Evolutionary conservation across 2,329 filamentous ascomycete species (phyloP).

Genomic region (Cercospora berteroae): DNA sequence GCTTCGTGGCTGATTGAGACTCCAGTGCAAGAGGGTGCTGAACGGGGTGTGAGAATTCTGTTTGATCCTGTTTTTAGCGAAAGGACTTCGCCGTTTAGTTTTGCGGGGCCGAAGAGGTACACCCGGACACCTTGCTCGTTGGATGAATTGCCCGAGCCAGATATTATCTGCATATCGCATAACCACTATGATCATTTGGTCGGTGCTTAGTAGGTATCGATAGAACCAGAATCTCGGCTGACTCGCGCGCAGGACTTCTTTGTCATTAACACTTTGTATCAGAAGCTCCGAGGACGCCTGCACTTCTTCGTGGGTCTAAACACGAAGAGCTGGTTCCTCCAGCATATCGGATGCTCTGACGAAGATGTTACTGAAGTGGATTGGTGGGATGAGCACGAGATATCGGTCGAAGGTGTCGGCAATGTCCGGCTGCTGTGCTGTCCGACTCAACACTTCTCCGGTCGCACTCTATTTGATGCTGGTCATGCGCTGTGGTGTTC

Average conservation of each 20-base stretch:
- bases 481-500: conserved; percentile 50
- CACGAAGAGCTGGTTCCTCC: conserved; percentile 40
- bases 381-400: conserved; percentile 50
- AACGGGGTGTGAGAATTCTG: conserved; percentile 47
- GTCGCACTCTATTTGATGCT: conserved; percentile 43
- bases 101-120: conserved; percentile 53
- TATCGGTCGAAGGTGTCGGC: conserved; percentile 39
- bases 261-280: conserved; percentile 45
- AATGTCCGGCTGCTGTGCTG: conserved; percentile 46
- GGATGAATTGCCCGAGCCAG: conserved; percentile 52
- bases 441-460: conserved; percentile 51
- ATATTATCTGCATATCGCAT: conserved; percentile 54
- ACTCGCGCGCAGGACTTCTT: conserved; percentile 51
- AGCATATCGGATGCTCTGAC: conserved; percentile 40
- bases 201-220: conserved; percentile 43
- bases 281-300: conserved; percentile 38
- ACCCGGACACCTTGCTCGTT: conserved; percentile 52
- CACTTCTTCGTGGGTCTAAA: conserved; percentile 47
- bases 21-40: conserved; percentile 30
- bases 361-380: conserved; percentile 49
- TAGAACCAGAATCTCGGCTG: conserved; percentile 46
- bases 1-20: conserved; percentile 52
- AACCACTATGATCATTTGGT: conserved; percentile 59
- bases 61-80: conserved; percentile 56
- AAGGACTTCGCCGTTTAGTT: conserved; percentile 48